These are phyloP conservation scores for Coemansia sp. DNA, from an alignment of 371 early-diverging fungal genomes.

Conservation along the genomic window DNA sequence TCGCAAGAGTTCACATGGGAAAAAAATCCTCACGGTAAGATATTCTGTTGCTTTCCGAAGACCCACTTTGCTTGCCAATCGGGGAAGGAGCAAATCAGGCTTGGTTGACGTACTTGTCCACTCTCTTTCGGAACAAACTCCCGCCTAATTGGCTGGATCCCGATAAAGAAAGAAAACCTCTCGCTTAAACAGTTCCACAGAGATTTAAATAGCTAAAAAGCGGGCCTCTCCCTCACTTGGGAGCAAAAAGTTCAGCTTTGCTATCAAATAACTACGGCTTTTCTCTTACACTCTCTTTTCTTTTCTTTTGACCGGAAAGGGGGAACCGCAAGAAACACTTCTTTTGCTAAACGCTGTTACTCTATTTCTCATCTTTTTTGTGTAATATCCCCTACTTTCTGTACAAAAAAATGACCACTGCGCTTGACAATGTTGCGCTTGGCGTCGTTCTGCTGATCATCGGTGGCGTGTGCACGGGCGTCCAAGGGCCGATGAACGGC, in stretches of 20 bases:
- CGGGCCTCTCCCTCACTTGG: no score
- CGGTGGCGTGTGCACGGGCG: constrained; percentile 43
- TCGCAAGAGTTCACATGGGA: no score
- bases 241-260: not conserved
- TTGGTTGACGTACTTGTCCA: no score
- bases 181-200: not conserved
- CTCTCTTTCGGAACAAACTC: not conserved
- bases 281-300: not conserved
- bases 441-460: constrained; percentile 46
- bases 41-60: no score
- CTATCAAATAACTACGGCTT: not conserved
- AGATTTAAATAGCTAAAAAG: no score
- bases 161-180: not conserved
- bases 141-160: not conserved
- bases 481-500: constrained; percentile 49
- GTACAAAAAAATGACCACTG: constrained; percentile 13
- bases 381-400: constrained; percentile 9
- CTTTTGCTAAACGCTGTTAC: not conserved
- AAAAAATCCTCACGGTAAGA: no score
- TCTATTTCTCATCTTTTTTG: not conserved
- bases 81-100: no score
- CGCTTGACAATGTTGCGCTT: constrained; percentile 31
- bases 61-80: no score
- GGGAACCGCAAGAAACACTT: not conserved
- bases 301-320: not conserved